Evolutionary conservation across 2,329 filamentous ascomycete genomes (phyloP).

Genomic region (Colletotrichum acutatum): DNA sequence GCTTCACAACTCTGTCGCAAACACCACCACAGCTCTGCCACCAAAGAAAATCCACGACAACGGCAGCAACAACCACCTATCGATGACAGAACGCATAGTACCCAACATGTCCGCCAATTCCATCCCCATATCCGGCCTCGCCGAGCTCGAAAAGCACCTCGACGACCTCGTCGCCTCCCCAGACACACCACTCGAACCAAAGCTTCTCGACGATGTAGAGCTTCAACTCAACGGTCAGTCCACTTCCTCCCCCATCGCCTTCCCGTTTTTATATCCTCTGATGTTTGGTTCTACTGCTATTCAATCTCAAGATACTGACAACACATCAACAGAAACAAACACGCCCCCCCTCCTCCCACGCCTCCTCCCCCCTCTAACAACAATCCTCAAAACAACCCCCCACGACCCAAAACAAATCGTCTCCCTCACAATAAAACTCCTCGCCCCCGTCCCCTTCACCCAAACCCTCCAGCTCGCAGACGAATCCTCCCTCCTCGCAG

Average conservation of each 20-base stretch:
- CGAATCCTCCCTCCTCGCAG: slow-evolving; percentile 60
- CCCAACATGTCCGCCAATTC: slow-evolving; percentile 52
- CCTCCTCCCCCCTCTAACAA: slow-evolving; percentile 42
- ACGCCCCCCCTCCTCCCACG: slow-evolving; percentile 53
- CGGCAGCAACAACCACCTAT: not conserved
- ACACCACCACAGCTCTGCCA: not conserved
- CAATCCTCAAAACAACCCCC: slow-evolving; percentile 61
- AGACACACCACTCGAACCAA: slow-evolving; percentile 53
- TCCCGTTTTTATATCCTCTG: too few species aligned
- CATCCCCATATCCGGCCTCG: slow-evolving; percentile 61
- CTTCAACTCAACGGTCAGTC: slow-evolving; percentile 65
- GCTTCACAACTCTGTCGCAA: not conserved
- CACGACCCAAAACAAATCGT: slow-evolving; percentile 63
- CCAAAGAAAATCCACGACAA: slow-evolving; percentile 34
- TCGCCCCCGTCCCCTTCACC: slow-evolving; percentile 63
- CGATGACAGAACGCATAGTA: slow-evolving; percentile 46
- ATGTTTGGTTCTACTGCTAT: too few species aligned
- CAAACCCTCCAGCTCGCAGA: slow-evolving; percentile 63
- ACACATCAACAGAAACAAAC: slow-evolving; percentile 55
- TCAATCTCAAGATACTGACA: too few species aligned
- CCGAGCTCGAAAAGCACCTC: slow-evolving; percentile 66
- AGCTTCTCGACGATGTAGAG: slow-evolving; percentile 68
- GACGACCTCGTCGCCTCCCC: slow-evolving; percentile 58
- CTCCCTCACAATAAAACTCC: slow-evolving; percentile 65
- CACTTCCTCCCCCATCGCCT: too few species aligned